phyloP scores from a whole-genome alignment of 768 basidiomycete genomes.

The Boletus bicolor region DNA sequence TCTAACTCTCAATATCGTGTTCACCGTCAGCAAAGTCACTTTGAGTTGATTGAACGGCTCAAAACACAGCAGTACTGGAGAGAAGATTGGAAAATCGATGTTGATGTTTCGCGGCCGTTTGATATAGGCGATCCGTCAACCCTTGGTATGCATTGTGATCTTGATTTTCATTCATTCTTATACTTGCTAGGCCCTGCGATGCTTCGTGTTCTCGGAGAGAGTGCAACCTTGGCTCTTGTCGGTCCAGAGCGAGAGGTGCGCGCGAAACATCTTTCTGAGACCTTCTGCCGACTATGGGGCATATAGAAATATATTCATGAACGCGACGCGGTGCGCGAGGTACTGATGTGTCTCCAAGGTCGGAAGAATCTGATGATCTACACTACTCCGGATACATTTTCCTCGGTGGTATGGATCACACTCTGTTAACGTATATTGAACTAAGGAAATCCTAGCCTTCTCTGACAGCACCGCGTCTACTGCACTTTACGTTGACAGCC shows the following conservation, averaged over 20 bases:
- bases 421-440: background rate
- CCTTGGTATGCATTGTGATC: slow-evolving; percentile 44
- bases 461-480: slow-evolving; percentile 52
- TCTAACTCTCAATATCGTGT: background rate
- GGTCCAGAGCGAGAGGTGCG: slow-evolving; percentile 44
- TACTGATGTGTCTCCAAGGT: slow-evolving; percentile 75
- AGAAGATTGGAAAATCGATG: slow-evolving; percentile 55
- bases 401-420: slow-evolving; percentile 31
- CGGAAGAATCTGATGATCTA: slow-evolving; percentile 56
- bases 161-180: background rate
- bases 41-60: slow-evolving; percentile 60
- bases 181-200: slow-evolving; percentile 42
- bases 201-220: slow-evolving; percentile 38
- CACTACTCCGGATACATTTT: slow-evolving; percentile 29
- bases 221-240: slow-evolving; percentile 36
- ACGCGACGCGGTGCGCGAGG: slow-evolving; percentile 72
- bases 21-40: slow-evolving; percentile 26
- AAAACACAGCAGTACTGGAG: slow-evolving; percentile 72
- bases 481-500: slow-evolving; percentile 64
- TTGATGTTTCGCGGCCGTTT: slow-evolving; percentile 44
- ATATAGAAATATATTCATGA: slow-evolving; percentile 68
- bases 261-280: background rate
- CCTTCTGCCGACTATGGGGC: background rate
- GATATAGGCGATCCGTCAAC: slow-evolving; percentile 71
- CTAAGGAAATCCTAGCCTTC: slow-evolving; percentile 38